Evolutionary conservation across 2,329 filamentous ascomycete genomes (phyloP), one percentile per base, ranked within the genome.

Genomic region (Aspergillus melleus): DNA sequence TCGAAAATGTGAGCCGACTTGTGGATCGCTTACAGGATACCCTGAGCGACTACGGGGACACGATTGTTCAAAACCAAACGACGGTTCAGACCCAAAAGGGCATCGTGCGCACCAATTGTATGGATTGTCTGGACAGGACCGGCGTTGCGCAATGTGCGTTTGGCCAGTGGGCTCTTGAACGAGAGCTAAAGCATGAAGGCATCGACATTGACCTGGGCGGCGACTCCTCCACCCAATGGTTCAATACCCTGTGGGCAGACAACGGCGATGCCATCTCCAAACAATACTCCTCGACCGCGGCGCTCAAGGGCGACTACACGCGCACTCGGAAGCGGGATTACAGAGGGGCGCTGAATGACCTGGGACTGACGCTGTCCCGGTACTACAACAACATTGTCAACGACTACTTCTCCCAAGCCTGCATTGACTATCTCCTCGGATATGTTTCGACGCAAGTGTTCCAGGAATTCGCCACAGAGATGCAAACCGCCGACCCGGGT

Each of bases 111-210:
- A 97, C 92, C 1, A 99, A 99, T 71, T 99, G 95, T 75, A 98
- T 99, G 95, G 95, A 99, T 72, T 99, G 95, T 68, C 80, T 99
- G 10, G 95, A 99, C 73, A 87, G 95, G 22, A 99, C 95, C 2
- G 98, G 98, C 67, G 93, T 99, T 22, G 92, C 93, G 46, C 94
- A 98, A 76, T 96, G 91, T 70, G 95, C 92, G 0, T 93, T 93
- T 72, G 95, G 86, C 5, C 90, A 92, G 70, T 87, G 89, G 70
- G 90, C 91, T 65, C 82, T 99, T 2, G 92, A 97, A 65, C 74
- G 83, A 32, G 92, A 97, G 70, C 81, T 99, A 2, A 88, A 86
- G 59, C 82, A 85, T 20, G 87, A 96, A 63, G 90, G 90, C 0
- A 88, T 92, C 61, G 86, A 89, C 58, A 89, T 96, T 76, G 86